Base-by-base conservation (phyloP, 352 stramenopile species). In the Labyrinthula sp. region DNA sequence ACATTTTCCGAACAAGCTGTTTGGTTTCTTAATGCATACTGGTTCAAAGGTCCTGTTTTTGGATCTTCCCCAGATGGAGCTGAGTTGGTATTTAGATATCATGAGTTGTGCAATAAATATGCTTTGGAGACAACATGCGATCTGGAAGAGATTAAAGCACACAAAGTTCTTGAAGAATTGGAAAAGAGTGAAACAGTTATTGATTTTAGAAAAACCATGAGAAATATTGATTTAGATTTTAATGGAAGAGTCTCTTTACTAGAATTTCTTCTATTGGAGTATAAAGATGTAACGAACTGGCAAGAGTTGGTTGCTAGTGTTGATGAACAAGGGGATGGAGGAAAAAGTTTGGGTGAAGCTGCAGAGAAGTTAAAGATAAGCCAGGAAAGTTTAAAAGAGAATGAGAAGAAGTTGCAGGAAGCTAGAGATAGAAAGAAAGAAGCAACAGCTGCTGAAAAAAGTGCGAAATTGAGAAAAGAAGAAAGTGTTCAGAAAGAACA, bases 221-320 rank as follows among this genome's bases (percentile, higher is more conserved):
- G 17, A 24, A 25, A 58, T 9, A 60, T 64, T 26, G 58, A 64
- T 50, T 30, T 64, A 2, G 58, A 64, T 31, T 64, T 64, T 36
- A 65, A 64, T 37, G 52, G 61, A 20, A 39, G 38, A 15, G 49
- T 64, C 20, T 62, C 47, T 10, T 34, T 64, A 7, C 23, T 27
- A 2, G 58, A 64, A 31, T 57, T 64, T 25, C 39, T 64, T 21
- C 55, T 64, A 20, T 60, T 47, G 43, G 17, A 60, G 7, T 64
- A 59, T 37, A 24, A 33, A 12, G n/a, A n/a, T n/a, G n/a, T n/a
- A n/a, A 17, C 60, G 2, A 57, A 64, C 45, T 62, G 49, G 48
- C 3, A 34, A 15, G 36, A 43, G 14, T 50, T 64, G 17, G 58
- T 64, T 15, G 57, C 56, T 22, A 29, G 47, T 25, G 27, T 45